Evolutionary conservation across 352 stramenopile species (phyloP).

Genomic region (Phytophthora brassicae): DNA sequence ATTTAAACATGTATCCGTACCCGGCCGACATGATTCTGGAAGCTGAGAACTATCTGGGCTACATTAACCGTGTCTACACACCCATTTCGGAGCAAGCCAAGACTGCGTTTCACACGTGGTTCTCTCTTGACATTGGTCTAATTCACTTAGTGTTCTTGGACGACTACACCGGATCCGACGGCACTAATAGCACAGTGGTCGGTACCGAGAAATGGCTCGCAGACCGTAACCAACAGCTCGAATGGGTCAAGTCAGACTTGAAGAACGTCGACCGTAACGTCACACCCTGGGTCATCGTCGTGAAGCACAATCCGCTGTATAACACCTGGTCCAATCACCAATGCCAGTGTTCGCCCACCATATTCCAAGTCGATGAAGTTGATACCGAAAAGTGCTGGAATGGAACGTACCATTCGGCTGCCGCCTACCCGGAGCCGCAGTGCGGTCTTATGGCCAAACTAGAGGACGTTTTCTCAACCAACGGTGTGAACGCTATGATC

Average conservation of each 20-base stretch:
- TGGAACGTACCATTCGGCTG: conserved; percentile 42
- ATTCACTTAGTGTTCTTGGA: conserved; percentile 61
- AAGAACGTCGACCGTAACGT: conserved; percentile 53
- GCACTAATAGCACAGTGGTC: conserved; percentile 32
- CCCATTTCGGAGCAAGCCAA: conserved; percentile 49
- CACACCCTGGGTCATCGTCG: conserved; percentile 84
- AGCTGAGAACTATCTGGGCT: conserved; percentile 43
- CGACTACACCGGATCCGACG: conserved; percentile 57
- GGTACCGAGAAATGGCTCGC: conserved; percentile 44
- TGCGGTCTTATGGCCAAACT: conserved; percentile 49
- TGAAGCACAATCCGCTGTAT: conserved; percentile 74
- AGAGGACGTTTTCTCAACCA: conserved; percentile 44
- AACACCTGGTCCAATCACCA: conserved; percentile 68
- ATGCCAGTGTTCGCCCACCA: conserved; percentile 43
- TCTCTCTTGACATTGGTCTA: conserved; percentile 54
- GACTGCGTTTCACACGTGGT: conserved; percentile 42
- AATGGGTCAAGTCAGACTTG: conserved; percentile 73
- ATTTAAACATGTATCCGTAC: conserved; percentile 49
- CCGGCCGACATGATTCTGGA: conserved; percentile 34
- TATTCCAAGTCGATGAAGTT: conserved; percentile 38
- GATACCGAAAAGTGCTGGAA: conserved; percentile 50
- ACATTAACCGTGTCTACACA: conserved; percentile 51
- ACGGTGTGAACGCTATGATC: conserved; percentile 47
- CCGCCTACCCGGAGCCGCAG: conserved; percentile 39
- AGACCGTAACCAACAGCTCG: conserved; percentile 36